phyloP scores from a whole-genome alignment of 2,329 filamentous ascomycete species.

The Ambrosiella beaveri region DNA sequence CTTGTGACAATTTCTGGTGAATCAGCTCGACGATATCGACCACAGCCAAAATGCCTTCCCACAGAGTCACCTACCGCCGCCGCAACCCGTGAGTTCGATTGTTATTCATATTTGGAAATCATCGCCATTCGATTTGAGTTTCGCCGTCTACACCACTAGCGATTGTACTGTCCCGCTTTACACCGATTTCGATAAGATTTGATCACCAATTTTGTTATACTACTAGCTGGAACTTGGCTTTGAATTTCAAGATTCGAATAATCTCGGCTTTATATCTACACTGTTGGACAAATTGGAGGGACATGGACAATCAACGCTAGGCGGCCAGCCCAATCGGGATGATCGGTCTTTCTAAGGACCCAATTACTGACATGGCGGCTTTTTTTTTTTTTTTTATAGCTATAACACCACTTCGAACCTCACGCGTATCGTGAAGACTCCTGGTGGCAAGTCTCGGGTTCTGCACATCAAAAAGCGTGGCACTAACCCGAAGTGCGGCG shows the following conservation, averaged over 20 bases:
- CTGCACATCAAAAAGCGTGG: slow-evolving; percentile 99
- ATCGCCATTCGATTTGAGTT: not conserved
- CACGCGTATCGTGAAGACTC: slow-evolving; percentile 89
- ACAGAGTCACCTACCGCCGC: slow-evolving; percentile 53
- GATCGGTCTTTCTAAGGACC: not conserved
- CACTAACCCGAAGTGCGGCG: slow-evolving; percentile 95
- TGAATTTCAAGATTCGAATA: too few species aligned
- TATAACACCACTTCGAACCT: slow-evolving; percentile 99
- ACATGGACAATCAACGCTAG: too few species aligned
- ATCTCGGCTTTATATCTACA: too few species aligned
- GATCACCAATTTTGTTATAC: too few species aligned
- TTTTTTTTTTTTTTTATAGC: slow-evolving; percentile 27
- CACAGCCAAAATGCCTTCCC: slow-evolving; percentile 39
- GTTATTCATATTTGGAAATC: not conserved
- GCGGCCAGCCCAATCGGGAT: too few species aligned
- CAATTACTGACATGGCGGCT: slow-evolving; percentile 3
- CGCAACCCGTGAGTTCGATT: slow-evolving; percentile 54
- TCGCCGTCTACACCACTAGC: not conserved
- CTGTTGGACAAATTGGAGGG: too few species aligned
- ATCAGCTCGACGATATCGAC: slow-evolving; percentile 20
- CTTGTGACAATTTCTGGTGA: slow-evolving; percentile 16
- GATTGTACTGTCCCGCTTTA: not conserved
- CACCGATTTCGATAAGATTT: not conserved
- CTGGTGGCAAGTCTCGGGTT: slow-evolving; percentile 85
- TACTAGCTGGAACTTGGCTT: too few species aligned